Evolutionary conservation across 768 basidiomycete genomes (phyloP).

Genomic region (Exidia glandulosa): DNA sequence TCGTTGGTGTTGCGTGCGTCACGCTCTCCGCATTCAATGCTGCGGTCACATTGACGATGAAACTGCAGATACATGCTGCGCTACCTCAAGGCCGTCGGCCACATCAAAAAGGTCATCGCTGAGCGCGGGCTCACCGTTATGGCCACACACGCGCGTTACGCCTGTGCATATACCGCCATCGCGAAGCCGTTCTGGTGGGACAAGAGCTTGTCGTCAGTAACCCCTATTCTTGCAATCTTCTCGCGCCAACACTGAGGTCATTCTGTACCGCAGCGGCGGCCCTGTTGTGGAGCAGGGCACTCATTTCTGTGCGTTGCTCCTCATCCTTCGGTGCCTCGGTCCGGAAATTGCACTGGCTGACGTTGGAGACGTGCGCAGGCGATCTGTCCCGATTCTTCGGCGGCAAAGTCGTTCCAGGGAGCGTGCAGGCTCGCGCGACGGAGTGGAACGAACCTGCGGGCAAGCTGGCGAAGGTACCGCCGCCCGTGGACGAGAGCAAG

Average conservation of each 20-base stretch:
- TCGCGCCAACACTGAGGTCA: not conserved
- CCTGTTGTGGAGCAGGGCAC: conserved; percentile 89
- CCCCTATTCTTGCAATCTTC: not conserved
- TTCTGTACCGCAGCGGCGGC: conserved; percentile 40
- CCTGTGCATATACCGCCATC: conserved; percentile 73
- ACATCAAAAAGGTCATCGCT: conserved; percentile 92
- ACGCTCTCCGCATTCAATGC: not conserved
- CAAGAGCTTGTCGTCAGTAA: conserved; percentile 62
- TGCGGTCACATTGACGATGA: not conserved
- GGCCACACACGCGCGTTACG: conserved; percentile 92
- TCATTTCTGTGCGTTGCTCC: conserved; percentile 56
- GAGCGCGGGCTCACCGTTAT: conserved; percentile 93
- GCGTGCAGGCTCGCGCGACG: conserved; percentile 74
- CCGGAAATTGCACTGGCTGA: not conserved
- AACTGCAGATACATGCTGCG: conserved; percentile 81
- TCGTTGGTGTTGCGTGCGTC: not conserved
- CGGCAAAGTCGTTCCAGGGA: conserved; percentile 81
- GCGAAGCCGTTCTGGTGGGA: conserved; percentile 89
- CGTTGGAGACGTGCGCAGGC: conserved; percentile 5
- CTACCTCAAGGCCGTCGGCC: conserved; percentile 86
- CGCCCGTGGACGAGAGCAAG: conserved; percentile 65
- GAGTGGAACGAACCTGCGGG: conserved; percentile 91
- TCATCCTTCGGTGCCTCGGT: not conserved
- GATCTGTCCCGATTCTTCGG: conserved; percentile 96
- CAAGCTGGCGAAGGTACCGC: conserved; percentile 55